A percentile compares a stretch with the other conserved stretches of the same genome.
Conservation (phyloP, 345 rosid genomes). For the Orychophragmus violaceus region DNA sequence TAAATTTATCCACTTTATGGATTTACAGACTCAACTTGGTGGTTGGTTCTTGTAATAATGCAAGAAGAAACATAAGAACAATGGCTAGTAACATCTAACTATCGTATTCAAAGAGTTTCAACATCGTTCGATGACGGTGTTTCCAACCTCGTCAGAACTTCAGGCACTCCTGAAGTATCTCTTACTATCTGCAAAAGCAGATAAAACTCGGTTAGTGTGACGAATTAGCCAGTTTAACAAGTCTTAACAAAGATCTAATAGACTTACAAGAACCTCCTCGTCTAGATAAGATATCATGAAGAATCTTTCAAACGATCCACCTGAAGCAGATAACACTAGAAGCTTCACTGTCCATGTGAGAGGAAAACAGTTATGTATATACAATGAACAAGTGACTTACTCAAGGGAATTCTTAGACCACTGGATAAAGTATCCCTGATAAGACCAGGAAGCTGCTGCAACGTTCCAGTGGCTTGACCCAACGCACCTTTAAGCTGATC, state of each 20-base stretch:
- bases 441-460: conserved; percentile 78
- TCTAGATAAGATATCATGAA: conserved; percentile 96
- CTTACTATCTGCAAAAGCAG: conserved; percentile 55
- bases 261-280: conserved; percentile 84
- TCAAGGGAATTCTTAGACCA: conserved; percentile 75
- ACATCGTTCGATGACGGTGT: conserved; percentile 31
- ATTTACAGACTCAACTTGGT: conserved; percentile 18
- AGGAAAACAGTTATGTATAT: not conserved
- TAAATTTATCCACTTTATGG: not conserved
- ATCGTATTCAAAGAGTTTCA: conserved; percentile 53
- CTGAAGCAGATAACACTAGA: conserved; percentile 35
- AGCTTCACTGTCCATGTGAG: not conserved
- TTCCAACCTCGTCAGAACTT: conserved; percentile 82
- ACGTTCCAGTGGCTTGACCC: conserved; percentile 57
- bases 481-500: conserved; percentile 71
- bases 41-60: conserved; percentile 13
- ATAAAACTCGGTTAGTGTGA: not conserved
- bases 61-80: not conserved
- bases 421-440: conserved; percentile 54
- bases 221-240: not conserved
- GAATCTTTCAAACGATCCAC: conserved; percentile 76
- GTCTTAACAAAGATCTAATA: not conserved
- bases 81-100: conserved; percentile 38
- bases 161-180: conserved; percentile 67
- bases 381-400: conserved; percentile 41